phyloP scores from a whole-genome alignment of 2,329 filamentous ascomycete species.

The Exophiala mesophila region DNA sequence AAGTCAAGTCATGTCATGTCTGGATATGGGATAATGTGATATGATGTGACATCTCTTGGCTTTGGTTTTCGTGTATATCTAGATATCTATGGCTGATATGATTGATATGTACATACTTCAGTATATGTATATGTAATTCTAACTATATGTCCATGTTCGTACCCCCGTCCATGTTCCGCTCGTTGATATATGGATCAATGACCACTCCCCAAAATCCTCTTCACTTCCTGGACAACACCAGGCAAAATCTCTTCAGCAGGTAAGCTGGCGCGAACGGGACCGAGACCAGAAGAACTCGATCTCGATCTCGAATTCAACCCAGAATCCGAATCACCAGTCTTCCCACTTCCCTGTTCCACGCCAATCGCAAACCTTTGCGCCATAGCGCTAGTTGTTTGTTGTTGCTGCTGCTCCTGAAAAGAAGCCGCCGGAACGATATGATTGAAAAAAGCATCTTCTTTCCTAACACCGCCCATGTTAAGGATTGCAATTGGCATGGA shows the following conservation, averaged over 20 bases:
- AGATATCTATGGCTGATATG: too few species aligned
- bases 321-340: not conserved
- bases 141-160: too few species aligned
- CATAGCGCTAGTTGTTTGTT: not conserved
- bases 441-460: slow-evolving; percentile 41
- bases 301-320: not conserved
- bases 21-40: too few species aligned
- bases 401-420: not conserved
- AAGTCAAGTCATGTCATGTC: too few species aligned
- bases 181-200: too few species aligned
- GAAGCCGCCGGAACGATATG: slow-evolving; percentile 18
- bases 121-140: too few species aligned
- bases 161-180: too few species aligned
- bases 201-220: too few species aligned
- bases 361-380: slow-evolving; percentile 3
- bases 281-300: slow-evolving; percentile 12
- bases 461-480: slow-evolving; percentile 59
- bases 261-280: slow-evolving; percentile 39
- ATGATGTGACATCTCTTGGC: too few species aligned
- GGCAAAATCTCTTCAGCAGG: slow-evolving; percentile 40
- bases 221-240: slow-evolving; percentile 28
- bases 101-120: too few species aligned
- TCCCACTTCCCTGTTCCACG: slow-evolving; percentile 1
- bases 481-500: slow-evolving; percentile 82
- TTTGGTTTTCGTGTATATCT: too few species aligned